These are phyloP conservation scores for Echria macrotheca DNA, from an alignment of 495 filamentous ascomycete genomes.

Conservation along the genomic window DNA sequence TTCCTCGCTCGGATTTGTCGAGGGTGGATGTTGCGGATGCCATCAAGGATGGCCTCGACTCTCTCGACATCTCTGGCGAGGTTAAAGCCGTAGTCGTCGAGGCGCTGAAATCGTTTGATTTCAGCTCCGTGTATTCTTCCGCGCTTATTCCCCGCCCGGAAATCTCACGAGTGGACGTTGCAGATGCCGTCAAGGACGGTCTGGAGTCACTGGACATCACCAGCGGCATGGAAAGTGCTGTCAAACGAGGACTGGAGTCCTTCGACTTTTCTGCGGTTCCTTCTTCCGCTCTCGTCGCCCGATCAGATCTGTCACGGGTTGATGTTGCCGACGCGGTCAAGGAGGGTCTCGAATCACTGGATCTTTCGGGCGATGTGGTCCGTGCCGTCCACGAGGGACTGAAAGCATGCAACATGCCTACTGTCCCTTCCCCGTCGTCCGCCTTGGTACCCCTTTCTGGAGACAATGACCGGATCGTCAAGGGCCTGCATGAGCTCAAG, in stretches of 20 bases:
- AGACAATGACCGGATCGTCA: constrained; percentile 57
- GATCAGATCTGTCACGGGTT: constrained; percentile 1
- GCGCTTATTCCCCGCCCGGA: constrained; percentile 16
- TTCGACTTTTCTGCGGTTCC: constrained; percentile 16
- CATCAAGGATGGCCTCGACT: constrained; percentile 25
- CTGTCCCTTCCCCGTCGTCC: constrained; percentile 7
- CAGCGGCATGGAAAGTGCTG: constrained; percentile 14
- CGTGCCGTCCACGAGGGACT: constrained; percentile 21
- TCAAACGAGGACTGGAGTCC: constrained; percentile 16
- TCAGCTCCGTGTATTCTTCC: constrained; percentile 13
- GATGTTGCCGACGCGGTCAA: constrained; percentile 22
- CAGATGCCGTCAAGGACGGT: constrained; percentile 26
- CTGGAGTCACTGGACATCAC: constrained; percentile 15
- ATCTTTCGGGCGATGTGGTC: constrained; percentile 12
- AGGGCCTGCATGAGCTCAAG: constrained; percentile 68
- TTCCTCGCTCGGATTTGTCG: constrained; percentile 22
- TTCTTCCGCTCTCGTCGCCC: constrained; percentile 2
- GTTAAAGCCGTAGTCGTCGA: constrained; percentile 17
- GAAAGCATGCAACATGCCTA: constrained; percentile 18
- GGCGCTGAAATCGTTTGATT: constrained; percentile 19
- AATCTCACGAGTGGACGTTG: constrained; percentile 18
- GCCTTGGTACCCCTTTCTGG: constrained; percentile 30
- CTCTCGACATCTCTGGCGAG: constrained; percentile 16
- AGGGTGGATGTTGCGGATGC: constrained; percentile 26
- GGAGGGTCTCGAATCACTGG: constrained; percentile 18